Percentiles rank a stretch among this genome's conserved stretches.
These are phyloP conservation scores for Aspergillus wentii DNA, from an alignment of 495 filamentous ascomycete genomes.

Conservation along the genomic window DNA sequence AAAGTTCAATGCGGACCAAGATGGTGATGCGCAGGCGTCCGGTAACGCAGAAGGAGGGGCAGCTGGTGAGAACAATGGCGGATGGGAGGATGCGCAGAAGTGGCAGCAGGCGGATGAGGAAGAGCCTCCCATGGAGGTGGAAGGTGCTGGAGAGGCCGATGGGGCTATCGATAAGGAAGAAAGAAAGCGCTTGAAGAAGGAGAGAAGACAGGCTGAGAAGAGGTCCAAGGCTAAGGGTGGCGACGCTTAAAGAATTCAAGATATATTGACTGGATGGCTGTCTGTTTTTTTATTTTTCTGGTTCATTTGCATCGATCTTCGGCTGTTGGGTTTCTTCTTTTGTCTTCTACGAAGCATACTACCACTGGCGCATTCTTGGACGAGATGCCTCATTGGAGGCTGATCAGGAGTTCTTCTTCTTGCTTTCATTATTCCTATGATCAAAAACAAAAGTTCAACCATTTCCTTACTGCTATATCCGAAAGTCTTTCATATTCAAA, in stretches of 20 bases:
- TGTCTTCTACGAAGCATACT: constrained; percentile 5
- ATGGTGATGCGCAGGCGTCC: constrained; percentile 18
- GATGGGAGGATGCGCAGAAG: constrained; percentile 49
- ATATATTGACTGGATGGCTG: not conserved
- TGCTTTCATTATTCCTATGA: not conserved
- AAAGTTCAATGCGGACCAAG: constrained; percentile 30
- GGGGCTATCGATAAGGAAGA: constrained; percentile 40
- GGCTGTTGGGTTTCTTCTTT: not conserved
- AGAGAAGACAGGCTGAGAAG: constrained; percentile 40
- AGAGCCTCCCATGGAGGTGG: constrained; percentile 23
- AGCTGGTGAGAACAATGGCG: constrained; percentile 18
- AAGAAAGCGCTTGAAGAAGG: constrained; percentile 47
- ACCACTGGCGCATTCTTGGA: constrained; percentile 6
- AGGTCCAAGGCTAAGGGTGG: constrained; percentile 34
- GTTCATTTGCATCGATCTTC: constrained; percentile 1
- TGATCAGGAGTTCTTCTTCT: constrained; percentile 1
- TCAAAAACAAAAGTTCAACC: not conserved
- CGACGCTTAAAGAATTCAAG: constrained; percentile 13
- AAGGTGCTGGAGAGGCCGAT: constrained; percentile 19
- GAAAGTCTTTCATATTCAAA: not conserved
- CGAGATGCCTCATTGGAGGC: not conserved
- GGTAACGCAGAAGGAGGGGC: constrained; percentile 14
- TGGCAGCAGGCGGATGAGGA: constrained; percentile 40
- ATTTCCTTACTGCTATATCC: constrained; percentile 2
- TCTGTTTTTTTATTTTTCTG: too few relatives aligned